Evolutionary conservation across 2,329 filamentous ascomycete genomes (phyloP).

Genomic region (Fusarium hainanense): DNA sequence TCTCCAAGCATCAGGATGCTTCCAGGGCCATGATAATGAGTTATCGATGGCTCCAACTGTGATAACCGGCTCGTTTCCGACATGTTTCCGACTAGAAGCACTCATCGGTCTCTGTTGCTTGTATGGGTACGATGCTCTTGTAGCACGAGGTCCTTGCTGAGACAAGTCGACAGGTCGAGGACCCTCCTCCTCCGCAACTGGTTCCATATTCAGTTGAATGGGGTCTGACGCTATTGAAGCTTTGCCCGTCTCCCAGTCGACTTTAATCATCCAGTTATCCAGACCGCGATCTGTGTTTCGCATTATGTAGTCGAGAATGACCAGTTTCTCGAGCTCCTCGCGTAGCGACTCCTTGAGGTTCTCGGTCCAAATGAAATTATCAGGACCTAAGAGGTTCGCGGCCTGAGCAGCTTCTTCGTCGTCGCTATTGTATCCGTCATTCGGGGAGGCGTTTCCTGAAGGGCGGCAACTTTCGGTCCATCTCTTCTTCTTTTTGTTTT

Average conservation of each 20-base stretch:
- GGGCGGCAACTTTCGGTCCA: slow-evolving; percentile 90
- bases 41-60: slow-evolving; percentile 96
- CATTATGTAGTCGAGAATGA: slow-evolving; percentile 99
- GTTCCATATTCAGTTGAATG: slow-evolving; percentile 71
- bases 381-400: slow-evolving; percentile 64
- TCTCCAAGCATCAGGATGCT: slow-evolving; percentile 90
- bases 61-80: slow-evolving; percentile 67
- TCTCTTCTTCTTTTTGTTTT: slow-evolving; percentile 66
- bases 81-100: slow-evolving; percentile 65
- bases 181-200: slow-evolving; percentile 56
- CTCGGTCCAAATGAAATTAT: slow-evolving; percentile 87
- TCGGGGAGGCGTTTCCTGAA: slow-evolving; percentile 57
- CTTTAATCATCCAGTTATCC: slow-evolving; percentile 99
- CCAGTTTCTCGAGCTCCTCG: slow-evolving; percentile 95
- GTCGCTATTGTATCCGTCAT: slow-evolving; percentile 74
- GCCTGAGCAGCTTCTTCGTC: slow-evolving; percentile 61
- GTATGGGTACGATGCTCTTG: slow-evolving; percentile 72
- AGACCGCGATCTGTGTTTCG: slow-evolving; percentile 95
- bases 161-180: slow-evolving; percentile 70
- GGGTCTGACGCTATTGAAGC: slow-evolving; percentile 90
- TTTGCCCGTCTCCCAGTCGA: slow-evolving; percentile 84
- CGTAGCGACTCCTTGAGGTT: slow-evolving; percentile 88
- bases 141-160: slow-evolving; percentile 55
- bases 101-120: slow-evolving; percentile 86
- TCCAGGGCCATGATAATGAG: slow-evolving; percentile 98